Base-by-base conservation (phyloP, 148 eudicot genomes). In the Cornus controversa region DNA sequence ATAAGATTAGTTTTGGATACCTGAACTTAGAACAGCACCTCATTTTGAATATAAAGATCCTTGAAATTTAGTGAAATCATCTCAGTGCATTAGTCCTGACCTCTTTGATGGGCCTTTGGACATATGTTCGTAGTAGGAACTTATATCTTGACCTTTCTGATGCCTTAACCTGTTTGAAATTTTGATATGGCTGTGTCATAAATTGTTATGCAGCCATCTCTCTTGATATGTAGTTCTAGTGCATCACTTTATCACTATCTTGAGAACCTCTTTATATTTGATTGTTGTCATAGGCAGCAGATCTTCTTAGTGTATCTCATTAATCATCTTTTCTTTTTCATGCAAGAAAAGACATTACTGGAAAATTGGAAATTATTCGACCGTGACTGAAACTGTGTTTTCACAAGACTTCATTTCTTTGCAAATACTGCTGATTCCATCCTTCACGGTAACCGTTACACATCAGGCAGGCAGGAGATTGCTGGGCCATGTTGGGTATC, bases 171-270 rank as follows among this genome's bases (percentile, higher is more conserved):
- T 31, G 20, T 67, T 67, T 13, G 45, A 2, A 31, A 29, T 8
- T 16, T 26, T 67, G 70, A 5, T 14, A 31, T 28, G 18, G 42
- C 42, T 67, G n/a, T 20, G 3, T 67, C 23, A 14, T 3, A 3
- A 67, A 29, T 29, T n/a, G 70, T 40, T 24, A 29, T 29, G 7
- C 40, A 67, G 70, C 42, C 42, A 15, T 31, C 22, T 31, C 23
- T 67, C 70, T 67, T 67, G 70, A 29, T 67, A 66, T 66, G 36
- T 25, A 66, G 68, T 13, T 26, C 34, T 25, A 31, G 42, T 67
- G 16, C 24, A 29, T 29, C 2, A 29, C 42, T 67, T 60, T 60
- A 4, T 60, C 23, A 6, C 6, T 7, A 3, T 60, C 64, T 22
- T 18, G 24, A n/a, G 22, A n/a, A 22, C 22, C 25, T 60, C 24